phyloP scores from a whole-genome alignment of 1,284 basidiomycete genomes.

The Uromyces viciae-fabae region DNA sequence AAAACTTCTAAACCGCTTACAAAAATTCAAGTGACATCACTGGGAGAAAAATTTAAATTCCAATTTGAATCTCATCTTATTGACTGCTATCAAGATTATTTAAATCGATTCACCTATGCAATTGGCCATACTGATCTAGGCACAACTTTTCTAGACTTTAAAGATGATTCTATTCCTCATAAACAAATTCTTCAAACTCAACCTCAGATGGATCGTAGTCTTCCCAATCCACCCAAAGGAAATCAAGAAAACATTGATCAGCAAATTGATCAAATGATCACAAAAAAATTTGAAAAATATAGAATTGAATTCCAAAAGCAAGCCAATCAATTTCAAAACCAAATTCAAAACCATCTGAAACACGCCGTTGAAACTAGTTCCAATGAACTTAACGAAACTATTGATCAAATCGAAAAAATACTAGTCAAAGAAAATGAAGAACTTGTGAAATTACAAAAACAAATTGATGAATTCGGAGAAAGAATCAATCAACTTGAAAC shows the following conservation, averaged over 20 bases:
- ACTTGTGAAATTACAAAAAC: not conserved
- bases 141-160: not conserved
- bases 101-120: not conserved
- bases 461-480: not conserved
- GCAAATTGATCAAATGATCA: not conserved
- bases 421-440: not conserved
- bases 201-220: not conserved
- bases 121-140: conserved; percentile 1
- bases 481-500: not conserved
- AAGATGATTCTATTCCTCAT: not conserved
- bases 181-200: no score
- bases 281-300: not conserved
- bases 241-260: not conserved
- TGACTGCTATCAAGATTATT: not conserved
- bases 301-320: not conserved
- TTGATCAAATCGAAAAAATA: conserved; percentile 18
- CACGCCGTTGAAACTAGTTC: not conserved
- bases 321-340: not conserved
- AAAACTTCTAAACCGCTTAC: not conserved
- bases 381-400: not conserved
- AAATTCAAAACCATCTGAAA: not conserved
- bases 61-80: conserved; percentile 3
- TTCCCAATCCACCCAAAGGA: not conserved
- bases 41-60: conserved; percentile 18
- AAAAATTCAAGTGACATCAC: not conserved